Evolutionary conservation across 441 rosid species (phyloP), one percentile per base, ranked within the genome.

Genomic region (Adansonia gregorii): DNA sequence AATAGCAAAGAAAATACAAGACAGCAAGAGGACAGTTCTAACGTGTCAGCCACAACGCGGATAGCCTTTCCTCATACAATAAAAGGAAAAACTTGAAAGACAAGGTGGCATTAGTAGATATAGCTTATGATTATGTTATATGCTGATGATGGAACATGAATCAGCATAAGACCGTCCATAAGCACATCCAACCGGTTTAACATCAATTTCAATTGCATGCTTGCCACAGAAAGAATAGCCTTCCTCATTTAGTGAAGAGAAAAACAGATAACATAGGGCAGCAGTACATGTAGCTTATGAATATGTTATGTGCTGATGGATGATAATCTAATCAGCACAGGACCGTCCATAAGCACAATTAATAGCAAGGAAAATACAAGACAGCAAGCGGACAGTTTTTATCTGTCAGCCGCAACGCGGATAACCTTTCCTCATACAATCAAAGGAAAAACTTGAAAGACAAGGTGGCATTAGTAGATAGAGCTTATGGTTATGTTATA

Each of bases 401-500:
- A 20, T 73, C 54, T 79, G 67, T 48, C 48, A 51, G 76, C 81
- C 83, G 55, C 78, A 54, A 9, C 66, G 17, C 11, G 51, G 69
- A 80, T 72, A 73, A 69, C 81, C 73, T 70, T n/a, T 79, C 74
- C 79, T 63, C 52, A 60, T 48, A 12, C 5, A 72, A 71, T 1
- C 39, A 35, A 72, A 54, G 78, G 78, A 60, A 71, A 75, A 67
- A 67, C 71, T 52, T 27, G 45, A 83, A 73, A 72, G 64, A 68
- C 73, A 65, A 51, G 12, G 14, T 46, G 31, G 80, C 85, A 52
- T 11, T 0, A 24, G 17, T 68, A 24, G 67, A 17, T 83, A 65
- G 82, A 80, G 88, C 88, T 88, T 86, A 86, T 83, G 86, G 73
- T 78, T 75, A 74, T 76, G 92, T 88, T 86, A 72, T 64, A 86